Conservation (phyloP, 116 monocot species). For the Dioscorea cayenensis region DNA sequence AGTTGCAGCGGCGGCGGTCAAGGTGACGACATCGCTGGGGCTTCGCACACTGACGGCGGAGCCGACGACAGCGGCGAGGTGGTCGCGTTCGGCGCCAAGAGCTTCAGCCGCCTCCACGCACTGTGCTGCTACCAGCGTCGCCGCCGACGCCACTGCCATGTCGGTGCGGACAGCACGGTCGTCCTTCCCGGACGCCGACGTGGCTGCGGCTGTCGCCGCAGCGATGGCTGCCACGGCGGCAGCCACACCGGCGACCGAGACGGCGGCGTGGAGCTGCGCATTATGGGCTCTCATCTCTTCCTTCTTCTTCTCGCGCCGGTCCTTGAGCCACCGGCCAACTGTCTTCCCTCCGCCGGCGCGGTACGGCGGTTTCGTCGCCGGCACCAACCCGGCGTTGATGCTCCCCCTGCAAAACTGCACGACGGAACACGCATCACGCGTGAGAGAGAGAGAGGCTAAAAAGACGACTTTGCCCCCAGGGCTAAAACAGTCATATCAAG, state of each 20-base stretch:
- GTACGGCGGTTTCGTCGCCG: slow-evolving; percentile 19
- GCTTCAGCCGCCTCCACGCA: slow-evolving; percentile 89
- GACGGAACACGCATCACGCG: too few relatives aligned
- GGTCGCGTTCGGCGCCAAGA: slow-evolving; percentile 85
- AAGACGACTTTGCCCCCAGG: background rate
- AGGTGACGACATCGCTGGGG: slow-evolving; percentile 71
- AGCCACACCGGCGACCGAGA: slow-evolving; percentile 67
- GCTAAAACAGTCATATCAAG: background rate
- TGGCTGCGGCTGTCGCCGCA: slow-evolving; percentile 35
- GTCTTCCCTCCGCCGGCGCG: slow-evolving; percentile 24
- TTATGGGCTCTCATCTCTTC: slow-evolving; percentile 62
- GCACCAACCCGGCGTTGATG: slow-evolving; percentile 13
- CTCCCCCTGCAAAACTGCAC: slow-evolving; percentile 35
- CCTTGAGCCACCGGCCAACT: slow-evolving; percentile 67
- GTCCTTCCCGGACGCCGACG: slow-evolving; percentile 32
- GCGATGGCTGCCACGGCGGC: slow-evolving; percentile 59
- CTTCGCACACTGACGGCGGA: slow-evolving; percentile 81
- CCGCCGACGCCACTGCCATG: slow-evolving; percentile 87
- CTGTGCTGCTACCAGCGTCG: slow-evolving; percentile 87
- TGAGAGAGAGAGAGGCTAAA: background rate
- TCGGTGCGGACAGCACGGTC: slow-evolving; percentile 58
- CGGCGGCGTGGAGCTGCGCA: slow-evolving; percentile 66
- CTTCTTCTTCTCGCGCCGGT: slow-evolving; percentile 45
- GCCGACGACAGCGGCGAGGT: slow-evolving; percentile 64
- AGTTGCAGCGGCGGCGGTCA: slow-evolving; percentile 81